phyloP scores from a whole-genome alignment of 345 rosid species.

The Durio zibethinus region DNA sequence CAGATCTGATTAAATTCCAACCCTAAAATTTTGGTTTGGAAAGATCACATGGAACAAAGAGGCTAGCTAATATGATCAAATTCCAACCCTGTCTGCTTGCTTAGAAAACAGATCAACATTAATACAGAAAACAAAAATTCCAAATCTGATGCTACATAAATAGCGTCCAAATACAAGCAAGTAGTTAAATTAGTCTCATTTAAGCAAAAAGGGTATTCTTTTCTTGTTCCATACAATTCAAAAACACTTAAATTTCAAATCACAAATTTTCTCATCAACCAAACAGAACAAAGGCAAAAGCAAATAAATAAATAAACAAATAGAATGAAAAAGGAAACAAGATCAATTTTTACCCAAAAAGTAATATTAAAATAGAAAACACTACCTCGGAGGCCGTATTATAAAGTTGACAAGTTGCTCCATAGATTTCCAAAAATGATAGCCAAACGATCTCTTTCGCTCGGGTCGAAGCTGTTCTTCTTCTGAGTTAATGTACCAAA shows the following conservation, averaged over 20 bases:
- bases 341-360: neutral
- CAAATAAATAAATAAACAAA: neutral
- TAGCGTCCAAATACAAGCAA: neutral
- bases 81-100: neutral
- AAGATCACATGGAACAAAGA: neutral
- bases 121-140: slow-evolving; percentile 4
- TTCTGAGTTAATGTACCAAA: neutral
- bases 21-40: neutral
- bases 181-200: neutral
- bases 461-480: neutral
- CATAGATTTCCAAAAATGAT: slow-evolving; percentile 42
- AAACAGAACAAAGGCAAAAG: slow-evolving; percentile 3
- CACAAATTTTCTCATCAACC: slow-evolving; percentile 17
- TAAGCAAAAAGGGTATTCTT: slow-evolving; percentile 3
- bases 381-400: slow-evolving; percentile 92
- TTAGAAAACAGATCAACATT: neutral
- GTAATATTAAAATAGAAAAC: neutral
- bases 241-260: neutral
- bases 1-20: too few relatives aligned
- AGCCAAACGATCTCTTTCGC: slow-evolving; percentile 5
- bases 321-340: neutral
- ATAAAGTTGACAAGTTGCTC: slow-evolving; percentile 94
- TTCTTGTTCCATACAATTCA: neutral
- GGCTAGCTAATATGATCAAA: neutral
- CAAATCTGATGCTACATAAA: slow-evolving; percentile 14